Evolutionary conservation across 2,329 filamentous ascomycete species (phyloP).

Genomic region (Aspergillus bombycis): DNA sequence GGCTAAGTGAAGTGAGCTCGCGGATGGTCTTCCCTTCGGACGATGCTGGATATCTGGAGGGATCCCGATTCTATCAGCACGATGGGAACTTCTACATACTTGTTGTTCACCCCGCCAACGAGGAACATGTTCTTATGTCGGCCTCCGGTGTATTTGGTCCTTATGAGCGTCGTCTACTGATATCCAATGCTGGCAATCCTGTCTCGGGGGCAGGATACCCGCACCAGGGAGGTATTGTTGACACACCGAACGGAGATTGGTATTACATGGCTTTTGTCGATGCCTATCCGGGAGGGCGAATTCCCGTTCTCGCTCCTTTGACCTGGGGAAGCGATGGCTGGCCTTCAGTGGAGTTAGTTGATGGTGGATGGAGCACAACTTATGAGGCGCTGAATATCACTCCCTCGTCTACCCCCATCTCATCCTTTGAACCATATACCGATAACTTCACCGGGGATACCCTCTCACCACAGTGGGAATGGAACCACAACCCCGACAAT

Average conservation of each 20-base stretch:
- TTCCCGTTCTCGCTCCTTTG: constrained; percentile 61
- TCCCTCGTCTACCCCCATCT: background rate
- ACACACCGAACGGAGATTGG: constrained; percentile 58
- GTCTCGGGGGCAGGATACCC: constrained; percentile 50
- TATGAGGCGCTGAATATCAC: background rate
- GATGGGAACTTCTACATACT: constrained; percentile 61
- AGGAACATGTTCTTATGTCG: constrained; percentile 49
- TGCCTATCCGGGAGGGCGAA: constrained; percentile 59
- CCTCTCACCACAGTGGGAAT: constrained; percentile 58
- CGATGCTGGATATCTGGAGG: background rate
- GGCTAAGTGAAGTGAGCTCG: constrained; percentile 48
- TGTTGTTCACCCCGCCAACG: constrained; percentile 50
- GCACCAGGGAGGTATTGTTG: constrained; percentile 61
- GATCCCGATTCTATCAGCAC: constrained; percentile 59
- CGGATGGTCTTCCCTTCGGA: constrained; percentile 48
- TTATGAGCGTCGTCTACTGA: constrained; percentile 49
- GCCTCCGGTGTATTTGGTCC: constrained; percentile 54
- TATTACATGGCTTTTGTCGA: constrained; percentile 63
- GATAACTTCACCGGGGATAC: constrained; percentile 51
- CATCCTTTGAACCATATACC: constrained; percentile 42
- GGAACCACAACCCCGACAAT: constrained; percentile 65
- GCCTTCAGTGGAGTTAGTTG: constrained; percentile 48
- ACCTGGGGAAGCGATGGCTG: constrained; percentile 58
- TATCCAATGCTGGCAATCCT: constrained; percentile 51
- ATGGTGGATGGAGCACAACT: constrained; percentile 53